Conservation (phyloP, 2,329 filamentous ascomycete species). For the Alternaria ventricosa region DNA sequence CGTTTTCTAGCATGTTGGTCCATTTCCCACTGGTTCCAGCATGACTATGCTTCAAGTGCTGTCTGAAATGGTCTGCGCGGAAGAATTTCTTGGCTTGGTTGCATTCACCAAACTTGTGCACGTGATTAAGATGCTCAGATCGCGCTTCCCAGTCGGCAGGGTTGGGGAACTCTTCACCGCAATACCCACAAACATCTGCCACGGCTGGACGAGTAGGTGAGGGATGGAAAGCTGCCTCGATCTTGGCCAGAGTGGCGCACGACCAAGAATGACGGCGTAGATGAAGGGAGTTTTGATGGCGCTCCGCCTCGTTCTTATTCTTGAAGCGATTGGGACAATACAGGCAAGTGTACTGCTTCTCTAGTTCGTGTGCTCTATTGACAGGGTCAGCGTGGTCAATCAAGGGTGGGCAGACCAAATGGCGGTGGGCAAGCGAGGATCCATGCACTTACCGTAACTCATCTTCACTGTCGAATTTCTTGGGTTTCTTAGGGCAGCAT, state of each 20-base stretch:
- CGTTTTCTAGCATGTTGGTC: conserved; percentile 97
- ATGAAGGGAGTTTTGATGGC: conserved; percentile 94
- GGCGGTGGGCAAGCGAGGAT: conserved; percentile 31
- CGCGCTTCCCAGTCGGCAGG: conserved; percentile 88
- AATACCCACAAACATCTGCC: conserved; percentile 90
- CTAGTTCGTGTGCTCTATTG: conserved; percentile 80
- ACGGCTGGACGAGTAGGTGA: conserved; percentile 67
- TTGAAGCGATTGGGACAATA: conserved; percentile 97
- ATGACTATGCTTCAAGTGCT: conserved; percentile 97
- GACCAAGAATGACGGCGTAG: conserved; percentile 95
- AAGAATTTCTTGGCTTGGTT: conserved; percentile 99
- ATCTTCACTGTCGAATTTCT: conserved; percentile 86
- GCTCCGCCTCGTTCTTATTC: conserved; percentile 97
- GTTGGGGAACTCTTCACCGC: conserved; percentile 88
- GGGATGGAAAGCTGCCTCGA: conserved; percentile 84
- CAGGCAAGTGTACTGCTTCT: conserved; percentile 94
- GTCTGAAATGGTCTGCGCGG: conserved; percentile 94
- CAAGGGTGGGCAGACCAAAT: conserved; percentile 18
- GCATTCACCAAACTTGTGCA: conserved; percentile 97
- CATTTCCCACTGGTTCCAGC: conserved; percentile 96
- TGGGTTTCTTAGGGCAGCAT: conserved; percentile 96
- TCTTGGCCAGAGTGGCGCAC: conserved; percentile 78
- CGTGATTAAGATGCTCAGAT: conserved; percentile 83
- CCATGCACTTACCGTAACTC: conserved; percentile 75
- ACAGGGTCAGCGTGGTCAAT: conserved; percentile 27